Evolutionary conservation across 2,329 filamentous ascomycete genomes (phyloP).

Genomic region (Zymoseptoria pseudotritici): DNA sequence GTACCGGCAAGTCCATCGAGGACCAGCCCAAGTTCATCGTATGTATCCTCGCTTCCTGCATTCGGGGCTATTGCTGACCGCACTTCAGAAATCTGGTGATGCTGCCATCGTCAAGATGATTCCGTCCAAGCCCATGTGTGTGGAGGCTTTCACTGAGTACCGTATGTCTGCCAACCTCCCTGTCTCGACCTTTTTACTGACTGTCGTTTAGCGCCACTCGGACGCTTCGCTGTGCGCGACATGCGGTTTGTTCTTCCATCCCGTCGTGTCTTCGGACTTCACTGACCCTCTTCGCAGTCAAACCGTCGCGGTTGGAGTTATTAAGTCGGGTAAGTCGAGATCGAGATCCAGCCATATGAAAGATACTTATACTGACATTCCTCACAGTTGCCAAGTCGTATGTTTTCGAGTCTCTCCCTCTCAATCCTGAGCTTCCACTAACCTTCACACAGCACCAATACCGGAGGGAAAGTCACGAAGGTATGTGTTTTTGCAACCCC

Average conservation of each 20-base stretch:
- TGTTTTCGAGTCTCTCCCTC: neutral
- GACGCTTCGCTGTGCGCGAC: slow-evolving; percentile 99
- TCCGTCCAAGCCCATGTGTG: slow-evolving; percentile 99
- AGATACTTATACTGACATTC: slow-evolving; percentile 10
- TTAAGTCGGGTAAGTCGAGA: slow-evolving; percentile 72
- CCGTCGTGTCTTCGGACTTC: too few species aligned
- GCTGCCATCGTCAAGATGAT: slow-evolving; percentile 99
- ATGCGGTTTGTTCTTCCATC: too few species aligned
- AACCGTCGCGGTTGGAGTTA: slow-evolving; percentile 84
- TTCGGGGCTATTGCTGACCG: too few species aligned
- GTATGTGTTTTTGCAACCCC: too few species aligned
- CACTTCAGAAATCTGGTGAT: slow-evolving; percentile 78
- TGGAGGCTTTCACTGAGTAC: slow-evolving; percentile 99
- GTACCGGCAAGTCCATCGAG: slow-evolving; percentile 98
- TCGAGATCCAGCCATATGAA: slow-evolving; percentile 48
- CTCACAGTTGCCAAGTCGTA: slow-evolving; percentile 21
- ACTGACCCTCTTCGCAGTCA: too few species aligned
- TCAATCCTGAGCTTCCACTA: slow-evolving; percentile 35
- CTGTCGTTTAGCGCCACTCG: slow-evolving; percentile 55
- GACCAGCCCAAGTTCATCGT: slow-evolving; percentile 89
- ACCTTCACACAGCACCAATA: slow-evolving; percentile 9
- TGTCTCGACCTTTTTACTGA: too few species aligned
- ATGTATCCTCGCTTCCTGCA: too few species aligned
- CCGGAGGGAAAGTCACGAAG: slow-evolving; percentile 47
- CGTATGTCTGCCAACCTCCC: too few species aligned